Percentiles rank a stretch among this genome's conserved stretches.
Conservation (phyloP, 306 rosid genomes). For the Malus sieversii region DNA sequence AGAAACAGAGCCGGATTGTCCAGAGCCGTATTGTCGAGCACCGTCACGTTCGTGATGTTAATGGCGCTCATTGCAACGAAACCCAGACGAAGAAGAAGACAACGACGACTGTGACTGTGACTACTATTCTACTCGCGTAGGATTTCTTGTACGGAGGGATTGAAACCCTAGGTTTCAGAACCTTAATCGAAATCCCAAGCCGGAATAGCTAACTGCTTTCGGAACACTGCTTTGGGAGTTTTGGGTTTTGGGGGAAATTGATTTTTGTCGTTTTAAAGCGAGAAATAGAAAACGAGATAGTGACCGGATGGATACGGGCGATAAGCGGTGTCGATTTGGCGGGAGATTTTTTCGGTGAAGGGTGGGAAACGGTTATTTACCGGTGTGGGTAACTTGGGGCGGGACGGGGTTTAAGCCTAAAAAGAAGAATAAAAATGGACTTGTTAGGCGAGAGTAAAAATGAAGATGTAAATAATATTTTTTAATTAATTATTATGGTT, state of each 20-base stretch:
- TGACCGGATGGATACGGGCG: slow-evolving; percentile 13
- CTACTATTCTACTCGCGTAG: neutral
- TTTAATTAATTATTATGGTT: too few species aligned
- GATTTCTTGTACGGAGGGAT: neutral
- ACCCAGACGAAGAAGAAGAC: neutral
- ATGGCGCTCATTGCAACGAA: slow-evolving; percentile 62
- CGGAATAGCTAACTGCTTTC: neutral
- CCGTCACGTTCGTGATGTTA: slow-evolving; percentile 79
- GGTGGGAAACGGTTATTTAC: neutral
- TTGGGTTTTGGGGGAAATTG: neutral
- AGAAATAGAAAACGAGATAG: neutral
- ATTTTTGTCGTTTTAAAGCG: neutral
- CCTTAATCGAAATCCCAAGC: slow-evolving; percentile 16
- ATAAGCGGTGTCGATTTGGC: slow-evolving; percentile 23
- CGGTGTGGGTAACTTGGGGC: neutral
- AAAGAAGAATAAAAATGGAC: neutral
- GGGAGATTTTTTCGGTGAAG: slow-evolving; percentile 12
- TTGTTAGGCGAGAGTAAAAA: too few species aligned
- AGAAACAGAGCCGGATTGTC: slow-evolving; percentile 72
- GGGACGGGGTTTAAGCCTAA: neutral
- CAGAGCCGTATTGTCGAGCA: slow-evolving; percentile 73
- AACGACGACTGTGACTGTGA: neutral
- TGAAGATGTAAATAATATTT: too few species aligned
- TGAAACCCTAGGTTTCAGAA: slow-evolving; percentile 20
- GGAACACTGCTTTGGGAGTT: too few species aligned